Evolutionary conservation across 768 basidiomycete species (phyloP), one percentile per base, ranked within the genome.

Genomic region (Termitomyces eurrhizus): DNA sequence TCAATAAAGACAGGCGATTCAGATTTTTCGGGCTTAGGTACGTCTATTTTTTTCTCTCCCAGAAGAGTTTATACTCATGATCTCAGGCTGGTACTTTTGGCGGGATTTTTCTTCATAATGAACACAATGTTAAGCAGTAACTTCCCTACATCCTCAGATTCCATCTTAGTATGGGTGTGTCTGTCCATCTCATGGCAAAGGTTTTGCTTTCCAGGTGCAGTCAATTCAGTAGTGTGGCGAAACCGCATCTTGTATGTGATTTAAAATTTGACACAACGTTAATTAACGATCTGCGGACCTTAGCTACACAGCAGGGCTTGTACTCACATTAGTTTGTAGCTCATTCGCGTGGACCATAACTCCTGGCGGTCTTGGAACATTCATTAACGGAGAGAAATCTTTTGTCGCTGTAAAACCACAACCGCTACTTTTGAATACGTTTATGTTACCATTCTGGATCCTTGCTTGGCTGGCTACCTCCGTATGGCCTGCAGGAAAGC

Each of bases 401-500:
- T 21, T 44, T 44, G 2, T 21, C 4, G n/a, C 42, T 44, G 11
- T 21, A 4, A 44, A 44, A 21, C 42, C 42, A 21, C 42, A 44
- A 9, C 42, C 42, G n/a, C 9, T 44, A 44, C 6, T 24, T 32
- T 53, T 61, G 12, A 59, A 62, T 21, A 54, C 26, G 18, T 61
- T 41, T 24, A 48, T 36, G 2, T 16, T 62, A 14, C 44, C 63
- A 8, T 5, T 51, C 32, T 64, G 63, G 63, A 42, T 61, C 11
- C 18, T 58, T 54, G 39, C 52, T 5, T 64, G 63, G 63, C 24
- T 64, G 9, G 7, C 44, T 5, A 61, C 51, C 26, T 64, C 63
- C 11, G 24, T 61, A 6, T 58, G 57, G 60, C 44, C 58, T 16
- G 42, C 21, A n/a, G 45, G 45, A 50, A 29, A 52, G 13, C n/a